Base-by-base conservation (phyloP, 495 filamentous ascomycete genomes). In the Aspergillus wentii region DNA sequence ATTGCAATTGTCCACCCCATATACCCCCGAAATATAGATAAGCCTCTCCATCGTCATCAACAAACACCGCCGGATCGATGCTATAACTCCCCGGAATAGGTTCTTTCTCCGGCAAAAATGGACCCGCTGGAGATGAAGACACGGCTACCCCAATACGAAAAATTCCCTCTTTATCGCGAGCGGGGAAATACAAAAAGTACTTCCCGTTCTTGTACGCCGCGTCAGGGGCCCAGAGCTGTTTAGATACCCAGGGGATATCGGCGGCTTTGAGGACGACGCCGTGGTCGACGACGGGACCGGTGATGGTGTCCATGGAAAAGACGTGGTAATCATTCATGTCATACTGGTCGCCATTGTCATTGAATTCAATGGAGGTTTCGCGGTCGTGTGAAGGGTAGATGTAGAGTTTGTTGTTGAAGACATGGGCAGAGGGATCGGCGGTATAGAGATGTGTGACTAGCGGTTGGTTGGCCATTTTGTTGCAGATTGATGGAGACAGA, bases 301-400 rank as follows among this genome's bases (percentile, higher is more conserved):
- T 44, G 27, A 64, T 35, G 13, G 54, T 54, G 22, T 59, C 46
- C 43, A 70, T 63, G 1, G 69, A 74, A 51, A 72, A 69, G 40
- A 74, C 72, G 43, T 76, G 68, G 46, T 74, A 65, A 45, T 70
- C 68, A 9, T 55, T 62, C 83, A 88, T 88, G 66, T 82, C 83
- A 58, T 86, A 88, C 59, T 88, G 83, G 65, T 86, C 83, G 59
- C 83, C 83, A 69, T 83, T 83, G 69, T 88, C 83, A 69, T 86
- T 85, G 49, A 82, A 82, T 33, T 60, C 46, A 34, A 71, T 59
- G 21, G 57, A 56, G 14, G 68, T 70, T 32, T 60, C 47, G 17
- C 55, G 55, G 31, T 70, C 72, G 23, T 71, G 56, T 0, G 69
- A 71, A 18, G 72, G 67, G 51, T 68, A 76, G 33, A 76, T 64